phyloP scores from a whole-genome alignment of 108 stramenopile genomes.

The Schizochytrium sp. region DNA sequence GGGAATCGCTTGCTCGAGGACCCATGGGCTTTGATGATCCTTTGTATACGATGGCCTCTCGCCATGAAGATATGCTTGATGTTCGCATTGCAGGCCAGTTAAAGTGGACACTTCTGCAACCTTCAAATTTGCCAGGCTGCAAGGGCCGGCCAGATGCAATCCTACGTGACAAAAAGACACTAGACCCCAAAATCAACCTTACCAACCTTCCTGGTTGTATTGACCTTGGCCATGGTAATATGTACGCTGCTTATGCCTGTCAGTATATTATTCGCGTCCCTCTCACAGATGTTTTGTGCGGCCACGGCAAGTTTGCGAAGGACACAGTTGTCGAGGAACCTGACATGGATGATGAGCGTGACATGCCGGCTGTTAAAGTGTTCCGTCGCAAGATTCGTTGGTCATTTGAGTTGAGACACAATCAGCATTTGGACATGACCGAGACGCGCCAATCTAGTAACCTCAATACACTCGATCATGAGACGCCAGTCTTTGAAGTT shows the following conservation, averaged over 20 bases:
- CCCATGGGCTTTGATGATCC: conserved; percentile 45
- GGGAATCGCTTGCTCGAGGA: neutral
- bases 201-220: conserved; percentile 40
- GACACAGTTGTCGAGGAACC: neutral
- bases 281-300: neutral
- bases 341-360: conserved; percentile 18
- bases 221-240: neutral
- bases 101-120: conserved; percentile 47
- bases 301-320: conserved; percentile 38
- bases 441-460: conserved; percentile 55
- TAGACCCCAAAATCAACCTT: neutral
- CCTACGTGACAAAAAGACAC: conserved; percentile 25
- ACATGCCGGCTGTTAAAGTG: conserved; percentile 14
- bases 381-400: conserved; percentile 55
- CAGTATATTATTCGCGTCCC: conserved; percentile 22
- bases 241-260: conserved; percentile 10
- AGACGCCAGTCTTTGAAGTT: conserved; percentile 56
- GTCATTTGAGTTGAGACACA: conserved; percentile 4
- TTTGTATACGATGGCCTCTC: neutral
- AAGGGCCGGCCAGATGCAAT: neutral
- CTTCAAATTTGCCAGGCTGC: conserved; percentile 19
- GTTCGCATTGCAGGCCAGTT: neutral
- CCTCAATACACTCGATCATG: conserved; percentile 2
- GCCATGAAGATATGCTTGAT: conserved; percentile 21
- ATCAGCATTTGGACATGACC: conserved; percentile 43